A percentile compares a stretch with the other conserved stretches of the same genome.
phyloP scores from a whole-genome alignment of 2,329 filamentous ascomycete species.

The Cladosporium halotolerans region DNA sequence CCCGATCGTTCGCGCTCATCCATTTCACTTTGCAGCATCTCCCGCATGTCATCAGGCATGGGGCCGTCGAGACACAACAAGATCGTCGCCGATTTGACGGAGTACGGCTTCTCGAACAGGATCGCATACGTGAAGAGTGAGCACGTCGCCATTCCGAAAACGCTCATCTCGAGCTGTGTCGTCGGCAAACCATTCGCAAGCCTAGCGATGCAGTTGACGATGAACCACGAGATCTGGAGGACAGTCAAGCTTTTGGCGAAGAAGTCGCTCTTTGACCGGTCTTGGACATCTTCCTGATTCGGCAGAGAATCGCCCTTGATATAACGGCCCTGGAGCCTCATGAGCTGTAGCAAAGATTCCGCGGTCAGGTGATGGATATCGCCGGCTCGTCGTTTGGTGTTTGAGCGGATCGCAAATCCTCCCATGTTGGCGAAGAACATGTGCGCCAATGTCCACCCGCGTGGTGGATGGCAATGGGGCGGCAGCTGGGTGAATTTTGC shows the following conservation, averaged over 20 bases:
- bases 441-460: conserved; percentile 24
- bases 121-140: not conserved
- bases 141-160: not conserved
- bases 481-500: not conserved
- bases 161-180: not conserved
- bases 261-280: conserved; percentile 34
- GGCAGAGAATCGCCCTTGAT: not conserved
- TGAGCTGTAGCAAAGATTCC: not conserved
- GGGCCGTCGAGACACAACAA: not conserved
- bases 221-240: conserved; percentile 6
- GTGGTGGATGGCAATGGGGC: not conserved
- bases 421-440: conserved; percentile 31
- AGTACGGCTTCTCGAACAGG: not conserved
- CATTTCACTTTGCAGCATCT: not conserved
- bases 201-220: not conserved
- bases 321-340: not conserved
- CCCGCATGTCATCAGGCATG: not conserved
- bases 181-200: not conserved
- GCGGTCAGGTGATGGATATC: not conserved
- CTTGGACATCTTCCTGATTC: conserved; percentile 24
- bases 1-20: not conserved
- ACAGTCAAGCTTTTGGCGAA: conserved; percentile 27
- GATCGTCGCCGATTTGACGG: not conserved
- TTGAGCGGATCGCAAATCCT: conserved; percentile 15
- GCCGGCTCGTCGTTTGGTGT: not conserved